These are phyloP conservation scores for Bryum argenteum DNA, from an alignment of 225 moss, liverwort and hornwort species.

Conservation along the genomic window DNA sequence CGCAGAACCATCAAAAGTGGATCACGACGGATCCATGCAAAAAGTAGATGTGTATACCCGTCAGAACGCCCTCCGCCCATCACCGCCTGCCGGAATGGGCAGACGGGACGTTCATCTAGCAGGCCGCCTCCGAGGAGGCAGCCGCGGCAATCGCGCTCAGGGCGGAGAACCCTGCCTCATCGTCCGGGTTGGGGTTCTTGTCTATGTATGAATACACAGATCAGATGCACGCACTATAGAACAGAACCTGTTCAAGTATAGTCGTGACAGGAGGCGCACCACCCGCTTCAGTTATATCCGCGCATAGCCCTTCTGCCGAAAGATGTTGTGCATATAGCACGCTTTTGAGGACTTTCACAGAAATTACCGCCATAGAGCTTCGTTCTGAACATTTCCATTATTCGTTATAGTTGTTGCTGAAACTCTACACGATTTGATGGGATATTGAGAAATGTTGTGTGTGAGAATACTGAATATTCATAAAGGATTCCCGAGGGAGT, in stretches of 20 bases:
- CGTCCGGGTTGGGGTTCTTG: too few species aligned
- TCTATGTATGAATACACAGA: too few species aligned
- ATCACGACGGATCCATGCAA: neutral
- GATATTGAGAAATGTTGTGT: too few species aligned
- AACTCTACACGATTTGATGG: too few species aligned
- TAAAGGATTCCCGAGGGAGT: too few species aligned
- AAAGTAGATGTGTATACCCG: neutral
- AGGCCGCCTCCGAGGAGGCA: accelerated
- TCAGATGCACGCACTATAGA: too few species aligned
- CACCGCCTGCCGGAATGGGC: neutral
- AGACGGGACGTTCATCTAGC: conserved; percentile 18
- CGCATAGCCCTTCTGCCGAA: neutral
- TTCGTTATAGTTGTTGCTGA: too few species aligned
- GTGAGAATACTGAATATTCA: too few species aligned
- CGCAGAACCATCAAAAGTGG: neutral
- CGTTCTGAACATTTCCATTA: too few species aligned
- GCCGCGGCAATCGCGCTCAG: too few species aligned
- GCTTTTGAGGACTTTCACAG: neutral
- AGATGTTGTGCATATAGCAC: neutral
- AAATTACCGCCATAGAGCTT: too few species aligned
- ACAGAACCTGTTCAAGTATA: too few species aligned
- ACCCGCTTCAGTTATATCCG: accelerated
- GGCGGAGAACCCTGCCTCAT: neutral
- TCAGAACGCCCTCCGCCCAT: conserved; percentile 23
- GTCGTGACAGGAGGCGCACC: accelerated